phyloP scores from a whole-genome alignment of 2,329 filamentous ascomycete species.

The Claviceps paspali region DNA sequence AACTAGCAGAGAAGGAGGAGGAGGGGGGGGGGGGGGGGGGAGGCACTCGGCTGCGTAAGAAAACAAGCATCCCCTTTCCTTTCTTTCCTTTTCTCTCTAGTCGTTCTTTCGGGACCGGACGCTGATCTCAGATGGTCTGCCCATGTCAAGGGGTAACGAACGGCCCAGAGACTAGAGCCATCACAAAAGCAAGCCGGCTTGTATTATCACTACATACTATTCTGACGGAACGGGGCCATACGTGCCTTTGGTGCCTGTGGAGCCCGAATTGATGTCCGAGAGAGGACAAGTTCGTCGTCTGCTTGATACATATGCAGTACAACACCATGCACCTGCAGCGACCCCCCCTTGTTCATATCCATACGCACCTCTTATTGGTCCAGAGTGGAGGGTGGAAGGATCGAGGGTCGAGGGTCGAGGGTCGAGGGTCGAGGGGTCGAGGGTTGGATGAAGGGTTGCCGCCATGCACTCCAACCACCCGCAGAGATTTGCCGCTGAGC shows the following conservation, averaged over 20 bases:
- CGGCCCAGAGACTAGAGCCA: too few relatives aligned
- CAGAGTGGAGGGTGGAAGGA: not conserved
- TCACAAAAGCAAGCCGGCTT: too few relatives aligned
- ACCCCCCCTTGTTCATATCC: not conserved
- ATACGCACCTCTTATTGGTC: constrained; percentile 2
- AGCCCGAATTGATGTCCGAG: constrained; percentile 4
- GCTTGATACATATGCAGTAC: constrained; percentile 2
- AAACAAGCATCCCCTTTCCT: too few relatives aligned
- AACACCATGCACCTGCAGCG: constrained; percentile 4
- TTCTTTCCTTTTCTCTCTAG: too few relatives aligned
- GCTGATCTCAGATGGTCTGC: not conserved
- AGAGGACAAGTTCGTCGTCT: constrained; percentile 4
- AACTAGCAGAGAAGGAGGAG: constrained; percentile 1
- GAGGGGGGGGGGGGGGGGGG: too few relatives aligned
- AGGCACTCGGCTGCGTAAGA: not conserved
- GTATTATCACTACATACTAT: too few relatives aligned
- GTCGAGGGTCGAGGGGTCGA: too few relatives aligned
- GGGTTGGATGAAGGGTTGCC: constrained; percentile 1
- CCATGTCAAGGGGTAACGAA: too few relatives aligned
- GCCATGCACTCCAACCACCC: constrained; percentile 1
- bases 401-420: too few relatives aligned
- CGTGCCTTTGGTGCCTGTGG: not conserved
- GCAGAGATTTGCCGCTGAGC: not conserved
- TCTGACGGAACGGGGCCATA: too few relatives aligned
- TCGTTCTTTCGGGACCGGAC: too few relatives aligned